These are phyloP conservation scores for Fusarium praegraminearum DNA, from an alignment of 2,329 filamentous ascomycete genomes.

Conservation along the genomic window DNA sequence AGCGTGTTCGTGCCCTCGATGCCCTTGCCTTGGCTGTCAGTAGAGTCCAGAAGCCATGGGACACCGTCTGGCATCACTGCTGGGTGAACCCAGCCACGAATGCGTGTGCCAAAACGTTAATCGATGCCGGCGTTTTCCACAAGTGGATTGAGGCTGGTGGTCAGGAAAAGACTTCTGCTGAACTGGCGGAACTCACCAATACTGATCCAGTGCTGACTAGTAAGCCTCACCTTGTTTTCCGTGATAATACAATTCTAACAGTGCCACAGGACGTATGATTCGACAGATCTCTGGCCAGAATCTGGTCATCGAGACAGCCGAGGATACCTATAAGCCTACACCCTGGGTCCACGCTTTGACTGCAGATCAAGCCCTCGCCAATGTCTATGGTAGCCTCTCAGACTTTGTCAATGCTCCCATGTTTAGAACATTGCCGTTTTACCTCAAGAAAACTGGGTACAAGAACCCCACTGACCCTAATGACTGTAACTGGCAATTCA, in stretches of 20 bases:
- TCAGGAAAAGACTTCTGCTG: conserved; percentile 46
- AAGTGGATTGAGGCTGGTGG: conserved; percentile 52
- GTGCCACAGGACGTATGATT: conserved; percentile 49
- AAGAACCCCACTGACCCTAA: conserved; percentile 52
- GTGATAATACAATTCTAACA: neutral
- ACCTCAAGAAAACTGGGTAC: conserved; percentile 51
- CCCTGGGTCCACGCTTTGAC: conserved; percentile 50
- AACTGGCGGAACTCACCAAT: conserved; percentile 51
- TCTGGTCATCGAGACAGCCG: conserved; percentile 51
- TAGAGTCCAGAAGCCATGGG: conserved; percentile 55
- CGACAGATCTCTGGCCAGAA: conserved; percentile 53
- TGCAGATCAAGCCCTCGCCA: conserved; percentile 47
- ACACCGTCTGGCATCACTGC: conserved; percentile 55
- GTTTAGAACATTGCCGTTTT: conserved; percentile 50
- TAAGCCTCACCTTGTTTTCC: conserved; percentile 19
- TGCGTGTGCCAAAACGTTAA: conserved; percentile 53
- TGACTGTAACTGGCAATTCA: conserved; percentile 52
- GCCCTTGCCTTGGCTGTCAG: conserved; percentile 49
- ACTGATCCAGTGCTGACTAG: conserved; percentile 52
- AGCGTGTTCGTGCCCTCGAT: conserved; percentile 51
- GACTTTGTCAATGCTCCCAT: conserved; percentile 50
- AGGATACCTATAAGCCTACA: conserved; percentile 53
- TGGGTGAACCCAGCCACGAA: conserved; percentile 52
- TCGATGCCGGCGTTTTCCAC: conserved; percentile 53
- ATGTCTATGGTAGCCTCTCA: conserved; percentile 52